phyloP scores from a whole-genome alignment of 192 early-diverging fungal genomes.

The Lunasporangiospora selenospora region DNA sequence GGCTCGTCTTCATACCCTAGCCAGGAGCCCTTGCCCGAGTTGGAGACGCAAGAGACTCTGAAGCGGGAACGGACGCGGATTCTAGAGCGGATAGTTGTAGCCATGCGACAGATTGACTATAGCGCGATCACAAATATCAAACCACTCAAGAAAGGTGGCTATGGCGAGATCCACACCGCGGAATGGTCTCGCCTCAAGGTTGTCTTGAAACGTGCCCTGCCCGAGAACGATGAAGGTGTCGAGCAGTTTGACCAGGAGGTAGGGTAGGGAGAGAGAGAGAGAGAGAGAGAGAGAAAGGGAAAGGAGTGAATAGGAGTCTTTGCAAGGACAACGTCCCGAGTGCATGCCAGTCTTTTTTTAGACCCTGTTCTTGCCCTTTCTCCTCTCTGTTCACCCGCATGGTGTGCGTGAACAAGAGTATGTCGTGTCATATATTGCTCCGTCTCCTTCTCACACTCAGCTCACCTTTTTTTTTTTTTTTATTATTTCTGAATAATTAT shows the following conservation, averaged over 20 bases:
- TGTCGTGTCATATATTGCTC: too few relatives aligned
- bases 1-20: too few relatives aligned
- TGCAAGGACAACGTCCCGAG: too few relatives aligned
- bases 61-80: conserved; percentile 41
- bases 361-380: too few relatives aligned
- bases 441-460: too few relatives aligned
- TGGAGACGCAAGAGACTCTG: conserved; percentile 39
- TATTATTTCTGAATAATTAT: conserved; percentile 1
- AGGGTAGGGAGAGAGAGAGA: too few relatives aligned
- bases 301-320: too few relatives aligned
- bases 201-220: conserved; percentile 30
- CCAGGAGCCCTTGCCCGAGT: conserved; percentile 3
- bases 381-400: too few relatives aligned
- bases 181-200: conserved; percentile 40
- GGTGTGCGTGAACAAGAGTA: too few relatives aligned
- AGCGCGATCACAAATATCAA: conserved; percentile 24
- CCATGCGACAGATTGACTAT: conserved; percentile 26
- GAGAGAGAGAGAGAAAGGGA: too few relatives aligned
- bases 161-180: conserved; percentile 41
- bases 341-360: too few relatives aligned
- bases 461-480: background rate
- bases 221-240: conserved; percentile 20
- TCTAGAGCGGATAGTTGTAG: conserved; percentile 16
- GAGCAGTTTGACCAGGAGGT: conserved; percentile 50
- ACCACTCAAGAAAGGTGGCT: conserved; percentile 41